Evolutionary conservation across 148 eudicot species (phyloP).

Genomic region (Vaccinium myrtillus): DNA sequence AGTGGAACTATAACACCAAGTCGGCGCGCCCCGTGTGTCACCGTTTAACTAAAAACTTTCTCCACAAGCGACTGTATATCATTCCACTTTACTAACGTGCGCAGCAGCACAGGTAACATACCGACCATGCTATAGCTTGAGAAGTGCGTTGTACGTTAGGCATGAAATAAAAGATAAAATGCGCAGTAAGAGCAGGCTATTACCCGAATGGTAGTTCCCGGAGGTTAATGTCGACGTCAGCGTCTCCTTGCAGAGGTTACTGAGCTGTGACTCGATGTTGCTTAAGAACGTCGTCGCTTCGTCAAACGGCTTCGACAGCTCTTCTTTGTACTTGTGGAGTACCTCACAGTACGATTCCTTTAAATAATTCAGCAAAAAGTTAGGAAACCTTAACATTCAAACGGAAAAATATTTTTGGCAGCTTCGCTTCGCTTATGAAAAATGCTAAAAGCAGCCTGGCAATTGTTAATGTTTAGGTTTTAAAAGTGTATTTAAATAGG

Average conservation of each 20-base stretch:
- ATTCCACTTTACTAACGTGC: conserved; percentile 6
- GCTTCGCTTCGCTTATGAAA: too few relatives aligned
- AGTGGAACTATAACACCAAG: too few relatives aligned
- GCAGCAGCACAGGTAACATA: neutral
- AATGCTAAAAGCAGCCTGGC: too few relatives aligned
- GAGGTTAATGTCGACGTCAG: conserved; percentile 19
- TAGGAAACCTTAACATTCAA: neutral
- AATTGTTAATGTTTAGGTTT: too few relatives aligned
- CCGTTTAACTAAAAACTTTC: too few relatives aligned
- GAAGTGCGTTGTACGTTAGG: neutral
- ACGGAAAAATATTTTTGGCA: too few relatives aligned
- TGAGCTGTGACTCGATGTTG: conserved; percentile 29
- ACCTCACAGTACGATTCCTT: conserved; percentile 29
- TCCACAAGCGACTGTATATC: neutral
- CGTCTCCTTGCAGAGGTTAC: conserved; percentile 29
- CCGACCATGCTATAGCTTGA: neutral
- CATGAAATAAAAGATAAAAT: neutral
- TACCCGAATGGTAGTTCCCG: conserved; percentile 20
- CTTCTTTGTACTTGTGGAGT: conserved; percentile 27
- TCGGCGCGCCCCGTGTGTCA: too few relatives aligned
- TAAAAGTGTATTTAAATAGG: too few relatives aligned
- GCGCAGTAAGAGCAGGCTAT: neutral
- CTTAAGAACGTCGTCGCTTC: conserved; percentile 31
- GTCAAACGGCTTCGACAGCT: conserved; percentile 25
- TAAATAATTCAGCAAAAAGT: neutral